These are phyloP conservation scores for Otatea glauca DNA, from an alignment of 176 grass and related monocot species.

Conservation along the genomic window DNA sequence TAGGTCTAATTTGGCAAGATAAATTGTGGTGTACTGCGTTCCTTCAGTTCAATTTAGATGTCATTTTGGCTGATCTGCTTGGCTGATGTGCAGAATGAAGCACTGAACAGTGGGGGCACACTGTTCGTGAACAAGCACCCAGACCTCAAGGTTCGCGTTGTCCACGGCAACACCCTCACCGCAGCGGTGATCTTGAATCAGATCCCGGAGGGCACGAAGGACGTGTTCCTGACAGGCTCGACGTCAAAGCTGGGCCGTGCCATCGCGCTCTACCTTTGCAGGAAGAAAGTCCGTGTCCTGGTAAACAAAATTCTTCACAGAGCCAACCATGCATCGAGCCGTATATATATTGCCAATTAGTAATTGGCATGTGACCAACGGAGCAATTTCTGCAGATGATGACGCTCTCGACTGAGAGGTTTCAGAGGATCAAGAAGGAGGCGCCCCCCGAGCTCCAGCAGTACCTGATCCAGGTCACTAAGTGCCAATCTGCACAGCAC, in stretches of 20 bases:
- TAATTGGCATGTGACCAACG: too few species aligned
- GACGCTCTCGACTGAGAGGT: constrained; percentile 51
- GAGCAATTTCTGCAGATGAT: constrained; percentile 37
- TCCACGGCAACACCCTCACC: constrained; percentile 74
- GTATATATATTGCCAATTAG: background rate
- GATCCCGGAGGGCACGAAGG: constrained; percentile 47
- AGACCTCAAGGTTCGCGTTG: constrained; percentile 57
- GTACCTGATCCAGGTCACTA: constrained; percentile 53
- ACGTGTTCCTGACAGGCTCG: constrained; percentile 70
- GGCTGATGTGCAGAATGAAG: constrained; percentile 59
- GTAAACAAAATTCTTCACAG: constrained; percentile 25
- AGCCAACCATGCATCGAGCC: background rate
- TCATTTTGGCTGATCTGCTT: background rate
- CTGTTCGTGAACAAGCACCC: constrained; percentile 71
- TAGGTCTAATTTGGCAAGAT: too few species aligned
- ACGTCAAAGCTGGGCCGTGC: constrained; percentile 72
- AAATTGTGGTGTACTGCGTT: background rate
- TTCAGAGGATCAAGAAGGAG: constrained; percentile 48
- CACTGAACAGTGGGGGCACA: constrained; percentile 69
- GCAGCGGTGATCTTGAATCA: constrained; percentile 66
- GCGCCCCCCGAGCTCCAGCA: constrained; percentile 39
- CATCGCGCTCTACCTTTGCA: constrained; percentile 65
- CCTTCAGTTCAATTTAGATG: background rate
- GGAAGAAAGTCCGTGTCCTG: constrained; percentile 56
- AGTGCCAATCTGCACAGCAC: constrained; percentile 51